phyloP scores from a whole-genome alignment of 176 grass and related monocot species.

The Oryza meridionalis region DNA sequence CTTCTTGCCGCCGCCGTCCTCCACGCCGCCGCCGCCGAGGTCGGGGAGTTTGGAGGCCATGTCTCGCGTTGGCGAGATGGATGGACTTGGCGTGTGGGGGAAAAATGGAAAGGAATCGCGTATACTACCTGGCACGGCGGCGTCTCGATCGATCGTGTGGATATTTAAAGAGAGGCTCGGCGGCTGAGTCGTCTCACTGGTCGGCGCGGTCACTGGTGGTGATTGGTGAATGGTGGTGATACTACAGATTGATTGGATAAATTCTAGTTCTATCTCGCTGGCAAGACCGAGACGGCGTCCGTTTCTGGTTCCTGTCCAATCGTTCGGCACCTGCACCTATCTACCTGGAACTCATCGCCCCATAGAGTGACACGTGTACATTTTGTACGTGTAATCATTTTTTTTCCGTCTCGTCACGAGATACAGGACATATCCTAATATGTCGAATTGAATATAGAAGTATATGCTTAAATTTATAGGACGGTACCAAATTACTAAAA shows the following conservation, averaged over 20 bases:
- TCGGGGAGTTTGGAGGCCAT: slow-evolving; percentile 4
- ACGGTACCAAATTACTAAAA: too few relatives aligned
- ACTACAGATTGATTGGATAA: neutral
- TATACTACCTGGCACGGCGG: neutral
- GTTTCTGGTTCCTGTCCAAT: neutral
- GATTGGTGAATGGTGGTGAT: neutral
- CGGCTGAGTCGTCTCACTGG: neutral
- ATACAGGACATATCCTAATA: too few relatives aligned
- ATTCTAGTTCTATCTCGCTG: neutral
- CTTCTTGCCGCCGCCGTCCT: slow-evolving; percentile 28
- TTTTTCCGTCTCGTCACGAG: too few relatives aligned
- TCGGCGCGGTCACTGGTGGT: neutral
- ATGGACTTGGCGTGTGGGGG: neutral
- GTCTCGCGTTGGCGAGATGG: neutral
- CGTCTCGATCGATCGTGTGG: neutral
- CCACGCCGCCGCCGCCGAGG: neutral
- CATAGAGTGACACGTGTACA: neutral
- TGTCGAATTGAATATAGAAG: too few relatives aligned
- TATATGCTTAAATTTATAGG: too few relatives aligned
- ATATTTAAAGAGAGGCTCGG: slow-evolving; percentile 8
- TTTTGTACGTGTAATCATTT: neutral
- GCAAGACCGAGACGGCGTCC: neutral
- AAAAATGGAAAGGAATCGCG: neutral
- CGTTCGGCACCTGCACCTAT: slow-evolving; percentile 12
- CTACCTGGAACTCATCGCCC: neutral